Conservation (phyloP, 2,329 filamentous ascomycete genomes). For the Claviceps fusiformis region DNA sequence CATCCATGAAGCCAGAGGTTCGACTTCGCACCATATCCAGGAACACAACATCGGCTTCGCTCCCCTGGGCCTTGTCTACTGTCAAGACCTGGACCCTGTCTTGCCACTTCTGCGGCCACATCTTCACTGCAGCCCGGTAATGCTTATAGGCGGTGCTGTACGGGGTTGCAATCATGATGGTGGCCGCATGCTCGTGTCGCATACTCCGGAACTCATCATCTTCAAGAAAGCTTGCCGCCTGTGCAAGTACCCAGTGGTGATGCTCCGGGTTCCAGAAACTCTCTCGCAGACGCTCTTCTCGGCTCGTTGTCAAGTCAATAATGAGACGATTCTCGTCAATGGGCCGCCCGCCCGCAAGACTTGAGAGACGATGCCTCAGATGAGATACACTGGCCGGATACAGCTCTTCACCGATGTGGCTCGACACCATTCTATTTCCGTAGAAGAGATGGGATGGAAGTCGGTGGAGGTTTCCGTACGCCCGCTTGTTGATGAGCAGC, state of each 20-base stretch:
- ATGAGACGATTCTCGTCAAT: slow-evolving; percentile 24
- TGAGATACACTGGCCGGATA: slow-evolving; percentile 17
- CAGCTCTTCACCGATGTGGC: slow-evolving; percentile 8
- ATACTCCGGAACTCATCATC: slow-evolving; percentile 9
- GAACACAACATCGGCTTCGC: slow-evolving; percentile 34
- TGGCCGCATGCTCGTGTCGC: slow-evolving; percentile 15
- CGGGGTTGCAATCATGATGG: slow-evolving; percentile 30
- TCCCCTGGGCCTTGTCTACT: slow-evolving; percentile 31
- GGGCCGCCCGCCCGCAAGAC: slow-evolving; percentile 8
- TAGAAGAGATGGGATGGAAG: slow-evolving; percentile 31
- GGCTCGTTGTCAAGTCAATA: slow-evolving; percentile 15
- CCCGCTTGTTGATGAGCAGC: slow-evolving; percentile 24
- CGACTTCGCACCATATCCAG: slow-evolving; percentile 31
- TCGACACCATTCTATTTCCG: slow-evolving; percentile 22
- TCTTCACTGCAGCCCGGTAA: slow-evolving; percentile 19
- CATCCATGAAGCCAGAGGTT: slow-evolving; percentile 27
- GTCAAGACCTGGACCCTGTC: slow-evolving; percentile 26
- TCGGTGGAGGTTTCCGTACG: slow-evolving; percentile 24
- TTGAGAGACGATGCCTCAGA: slow-evolving; percentile 18
- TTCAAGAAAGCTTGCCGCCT: slow-evolving; percentile 15
- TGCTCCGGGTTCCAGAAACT: slow-evolving; percentile 29
- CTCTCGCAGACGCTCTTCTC: slow-evolving; percentile 14
- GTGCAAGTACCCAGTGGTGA: slow-evolving; percentile 22
- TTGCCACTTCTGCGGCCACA: slow-evolving; percentile 15
- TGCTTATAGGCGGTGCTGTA: slow-evolving; percentile 25